Base-by-base conservation (phyloP, 495 filamentous ascomycete species). In the Staphylotrichum longicolle region DNA sequence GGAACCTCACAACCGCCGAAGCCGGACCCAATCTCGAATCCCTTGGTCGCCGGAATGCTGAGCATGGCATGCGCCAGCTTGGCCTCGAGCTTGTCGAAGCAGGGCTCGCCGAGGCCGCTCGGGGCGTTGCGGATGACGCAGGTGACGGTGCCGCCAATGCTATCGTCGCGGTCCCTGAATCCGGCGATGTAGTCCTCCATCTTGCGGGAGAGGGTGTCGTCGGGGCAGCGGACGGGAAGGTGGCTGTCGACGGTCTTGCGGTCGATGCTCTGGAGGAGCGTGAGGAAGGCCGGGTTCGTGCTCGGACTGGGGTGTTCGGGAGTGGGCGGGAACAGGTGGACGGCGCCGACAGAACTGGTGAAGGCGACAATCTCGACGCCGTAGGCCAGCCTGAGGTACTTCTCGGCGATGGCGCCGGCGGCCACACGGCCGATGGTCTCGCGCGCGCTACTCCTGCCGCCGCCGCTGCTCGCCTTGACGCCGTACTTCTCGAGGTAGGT, bases 401-500 rank as follows among this genome's bases (percentile, higher is more conserved):
- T 96, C 75, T 98, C 94, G 34, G 91, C 91, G 71, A 98, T 91
- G 49, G 91, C 88, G 56, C 94, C 93, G n/a, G 94, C 93, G 32
- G 93, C 92, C 34, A 98, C 94, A 62, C 94, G 86, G 40, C 91
- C 80, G 67, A 98, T 96, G 9, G 94, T 98, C 82, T 98, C 94
- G 57, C 94, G 82, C 15, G 94, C 94, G 71, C 88, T 91, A 74
- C 90, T 94, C 63, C 95, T 84, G 33, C 94, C 95, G 63, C 94
- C 94, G 61, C 94, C 94, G 63, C 88, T 92, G 74, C 86, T 90
- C 6, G 95, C 91, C 80, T 96, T 94, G 57, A 98, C 88, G 10
- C 94, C 94, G 67, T 98, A 98, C 75, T 98, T 98, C 78, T 93
- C 88, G 50, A 96, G 83, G 74, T 98, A 98, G 64, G 94, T 98